Conservation (phyloP, 208 protist species). For the Acanthamoeba sp. region DNA sequence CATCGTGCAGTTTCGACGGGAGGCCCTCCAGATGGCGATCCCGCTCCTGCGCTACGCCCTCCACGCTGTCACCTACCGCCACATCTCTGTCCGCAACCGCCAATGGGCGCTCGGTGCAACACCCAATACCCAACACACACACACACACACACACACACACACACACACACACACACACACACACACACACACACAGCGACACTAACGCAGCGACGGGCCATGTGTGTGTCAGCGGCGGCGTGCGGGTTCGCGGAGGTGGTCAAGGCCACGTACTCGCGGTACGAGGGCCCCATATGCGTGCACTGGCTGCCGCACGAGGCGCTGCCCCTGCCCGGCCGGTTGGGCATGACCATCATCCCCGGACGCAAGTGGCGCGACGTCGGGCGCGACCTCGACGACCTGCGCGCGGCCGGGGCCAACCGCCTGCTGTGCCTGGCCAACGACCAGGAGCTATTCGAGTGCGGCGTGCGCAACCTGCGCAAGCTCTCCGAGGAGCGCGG, state of each 20-base stretch:
- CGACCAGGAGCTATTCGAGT: constrained; percentile 40
- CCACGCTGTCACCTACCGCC: constrained; percentile 15
- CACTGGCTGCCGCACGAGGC: constrained; percentile 31
- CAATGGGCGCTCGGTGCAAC: constrained; percentile 26
- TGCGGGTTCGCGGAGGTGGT: constrained; percentile 43
- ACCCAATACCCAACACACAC: not conserved
- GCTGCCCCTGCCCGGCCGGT: not conserved
- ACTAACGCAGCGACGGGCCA: too few relatives aligned
- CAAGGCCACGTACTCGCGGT: not conserved
- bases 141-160: not conserved
- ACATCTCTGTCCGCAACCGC: constrained; percentile 40
- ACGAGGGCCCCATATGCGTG: constrained; percentile 22
- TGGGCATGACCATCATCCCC: constrained; percentile 65
- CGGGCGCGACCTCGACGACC: not conserved
- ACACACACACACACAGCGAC: not conserved
- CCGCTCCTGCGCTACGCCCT: constrained; percentile 53
- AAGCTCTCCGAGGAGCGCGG: constrained; percentile 5
- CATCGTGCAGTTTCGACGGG: not conserved
- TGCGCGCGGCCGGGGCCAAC: not conserved
- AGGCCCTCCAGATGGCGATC: not conserved
- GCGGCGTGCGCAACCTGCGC: constrained; percentile 21
- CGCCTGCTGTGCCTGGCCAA: constrained; percentile 38
- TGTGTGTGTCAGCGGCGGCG: constrained; percentile 33
- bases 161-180: constrained; percentile 3
- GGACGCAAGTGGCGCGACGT: constrained; percentile 46